Conservation (phyloP, 1,284 basidiomycete genomes). For the Kalmanozyma brasiliensis region DNA sequence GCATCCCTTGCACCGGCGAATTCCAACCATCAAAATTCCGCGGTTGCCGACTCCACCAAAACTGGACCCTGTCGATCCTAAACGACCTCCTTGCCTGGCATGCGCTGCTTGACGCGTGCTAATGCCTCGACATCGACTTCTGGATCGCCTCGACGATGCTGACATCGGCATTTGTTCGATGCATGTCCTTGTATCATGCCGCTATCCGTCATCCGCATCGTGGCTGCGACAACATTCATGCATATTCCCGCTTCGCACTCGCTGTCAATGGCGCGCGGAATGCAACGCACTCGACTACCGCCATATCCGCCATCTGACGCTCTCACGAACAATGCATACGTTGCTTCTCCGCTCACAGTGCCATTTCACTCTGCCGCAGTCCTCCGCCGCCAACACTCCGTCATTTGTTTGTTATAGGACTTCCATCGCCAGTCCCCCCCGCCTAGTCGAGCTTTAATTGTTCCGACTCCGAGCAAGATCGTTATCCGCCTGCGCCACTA, state of each 20-base stretch:
- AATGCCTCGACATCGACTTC: not conserved
- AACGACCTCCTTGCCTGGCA: constrained; percentile 33
- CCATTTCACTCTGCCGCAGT: constrained; percentile 6
- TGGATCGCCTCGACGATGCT: constrained; percentile 21
- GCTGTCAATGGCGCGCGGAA: too few species aligned
- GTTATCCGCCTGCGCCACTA: constrained; percentile 16
- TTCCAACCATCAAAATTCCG: too few species aligned
- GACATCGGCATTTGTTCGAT: constrained; percentile 10
- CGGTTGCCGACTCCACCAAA: too few species aligned
- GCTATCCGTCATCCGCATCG: not conserved
- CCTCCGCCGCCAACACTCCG: constrained; percentile 1
- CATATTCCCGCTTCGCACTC: too few species aligned
- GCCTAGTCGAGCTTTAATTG: constrained; percentile 30
- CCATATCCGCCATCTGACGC: not conserved
- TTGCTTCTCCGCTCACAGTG: not conserved
- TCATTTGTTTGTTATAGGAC: constrained; percentile 45
- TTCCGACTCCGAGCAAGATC: constrained; percentile 17
- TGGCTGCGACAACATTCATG: constrained; percentile 14
- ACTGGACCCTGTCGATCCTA: constrained; percentile 11
- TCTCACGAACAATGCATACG: constrained; percentile 5
- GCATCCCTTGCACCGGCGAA: not conserved
- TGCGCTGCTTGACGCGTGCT: constrained; percentile 24
- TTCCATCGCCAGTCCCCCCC: constrained; percentile 16
- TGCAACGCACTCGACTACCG: constrained; percentile 5
- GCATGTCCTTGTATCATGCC: not conserved